phyloP scores from a whole-genome alignment of 2,329 filamentous ascomycete species.

The Fusarium buharicum region DNA sequence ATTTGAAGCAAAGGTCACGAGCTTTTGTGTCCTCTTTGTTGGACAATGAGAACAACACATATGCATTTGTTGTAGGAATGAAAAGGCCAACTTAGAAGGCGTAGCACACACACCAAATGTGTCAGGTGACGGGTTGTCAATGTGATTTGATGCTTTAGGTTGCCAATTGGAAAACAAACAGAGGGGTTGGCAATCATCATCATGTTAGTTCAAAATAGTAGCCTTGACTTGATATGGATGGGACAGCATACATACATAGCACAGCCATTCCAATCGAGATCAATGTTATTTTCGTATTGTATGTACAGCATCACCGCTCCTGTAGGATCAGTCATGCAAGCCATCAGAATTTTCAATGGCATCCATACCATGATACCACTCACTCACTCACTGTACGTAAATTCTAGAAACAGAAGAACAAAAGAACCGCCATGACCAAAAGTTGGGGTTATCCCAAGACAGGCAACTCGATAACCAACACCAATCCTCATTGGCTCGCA shows the following conservation, averaged over 20 bases:
- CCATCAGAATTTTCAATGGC: slow-evolving; percentile 26
- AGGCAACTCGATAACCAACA: slow-evolving; percentile 35
- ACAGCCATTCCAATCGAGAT: slow-evolving; percentile 15
- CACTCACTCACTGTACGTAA: not conserved
- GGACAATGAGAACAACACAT: not conserved
- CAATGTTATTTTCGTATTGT: not conserved
- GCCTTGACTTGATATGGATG: no score
- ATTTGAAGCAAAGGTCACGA: slow-evolving; percentile 16
- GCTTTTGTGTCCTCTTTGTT: slow-evolving; percentile 18
- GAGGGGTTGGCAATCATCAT: not conserved
- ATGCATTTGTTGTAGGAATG: slow-evolving; percentile 2
- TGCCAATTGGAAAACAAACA: slow-evolving; percentile 23
- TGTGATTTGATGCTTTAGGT: slow-evolving; percentile 15
- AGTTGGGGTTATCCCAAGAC: slow-evolving; percentile 32
- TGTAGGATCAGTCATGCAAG: not conserved
- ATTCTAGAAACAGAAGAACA: slow-evolving; percentile 26
- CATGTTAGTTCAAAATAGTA: not conserved
- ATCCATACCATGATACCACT: not conserved
- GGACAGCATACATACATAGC: slow-evolving; percentile 2
- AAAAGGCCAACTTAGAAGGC: slow-evolving; percentile 6
- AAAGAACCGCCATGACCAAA: slow-evolving; percentile 21
- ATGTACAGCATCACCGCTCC: no score
- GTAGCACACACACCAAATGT: slow-evolving; percentile 17
- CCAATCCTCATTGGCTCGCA: slow-evolving; percentile 18
- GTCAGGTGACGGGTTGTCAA: slow-evolving; percentile 37